Percentiles rank a stretch among this genome's conserved stretches.
These are phyloP conservation scores for Dalechampia spathulata DNA, from an alignment of 441 rosid species.

Conservation along the genomic window DNA sequence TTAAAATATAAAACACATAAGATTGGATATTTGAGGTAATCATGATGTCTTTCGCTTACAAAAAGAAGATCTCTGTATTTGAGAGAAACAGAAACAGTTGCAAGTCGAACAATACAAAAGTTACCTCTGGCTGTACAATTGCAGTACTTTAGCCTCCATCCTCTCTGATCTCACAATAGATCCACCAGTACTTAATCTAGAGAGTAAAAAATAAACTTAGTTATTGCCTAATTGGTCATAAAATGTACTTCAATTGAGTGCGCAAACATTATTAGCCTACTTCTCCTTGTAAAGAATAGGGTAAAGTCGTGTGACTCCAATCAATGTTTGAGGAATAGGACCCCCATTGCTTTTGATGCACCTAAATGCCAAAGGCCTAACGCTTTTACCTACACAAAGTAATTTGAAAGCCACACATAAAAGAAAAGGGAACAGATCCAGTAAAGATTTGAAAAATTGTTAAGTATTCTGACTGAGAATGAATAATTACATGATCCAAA, in stretches of 20 bases:
- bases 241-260: slow-evolving; percentile 12
- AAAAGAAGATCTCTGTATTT: not conserved
- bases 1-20: not conserved
- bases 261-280: slow-evolving; percentile 28
- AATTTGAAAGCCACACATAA: slow-evolving; percentile 22
- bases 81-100: not conserved
- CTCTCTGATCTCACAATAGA: slow-evolving; percentile 83
- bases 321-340: slow-evolving; percentile 65
- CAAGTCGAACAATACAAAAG: not conserved
- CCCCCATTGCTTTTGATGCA: slow-evolving; percentile 94
- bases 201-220: slow-evolving; percentile 6
- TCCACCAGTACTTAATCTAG: slow-evolving; percentile 52
- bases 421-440: slow-evolving; percentile 15
- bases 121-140: slow-evolving; percentile 54
- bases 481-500: slow-evolving; percentile 14
- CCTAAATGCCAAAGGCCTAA: slow-evolving; percentile 69
- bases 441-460: slow-evolving; percentile 10
- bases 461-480: not conserved
- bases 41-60: not conserved
- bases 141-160: slow-evolving; percentile 57
- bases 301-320: slow-evolving; percentile 84
- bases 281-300: slow-evolving; percentile 91
- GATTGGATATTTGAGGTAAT: not conserved
- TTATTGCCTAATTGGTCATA: slow-evolving; percentile 4
- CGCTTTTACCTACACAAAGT: slow-evolving; percentile 52